Evolutionary conservation across 2,329 filamentous ascomycete genomes (phyloP).

Genomic region (Ophiostoma australiae): DNA sequence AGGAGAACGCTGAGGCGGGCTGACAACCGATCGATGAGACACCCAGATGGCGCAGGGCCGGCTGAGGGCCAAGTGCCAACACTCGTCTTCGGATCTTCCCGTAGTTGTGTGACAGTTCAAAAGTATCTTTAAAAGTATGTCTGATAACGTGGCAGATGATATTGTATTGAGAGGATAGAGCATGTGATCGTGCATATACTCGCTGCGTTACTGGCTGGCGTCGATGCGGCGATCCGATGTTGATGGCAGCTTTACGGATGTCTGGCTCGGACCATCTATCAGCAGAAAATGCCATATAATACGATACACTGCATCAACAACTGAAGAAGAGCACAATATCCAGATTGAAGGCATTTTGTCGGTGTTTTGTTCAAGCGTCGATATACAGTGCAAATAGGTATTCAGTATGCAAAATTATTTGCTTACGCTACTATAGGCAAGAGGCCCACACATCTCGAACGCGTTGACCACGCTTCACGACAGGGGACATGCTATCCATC

Average conservation of each 20-base stretch:
- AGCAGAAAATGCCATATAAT: too few species aligned
- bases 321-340: too few species aligned
- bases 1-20: not conserved
- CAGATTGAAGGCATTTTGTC: too few species aligned
- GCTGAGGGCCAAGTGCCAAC: constrained; percentile 4
- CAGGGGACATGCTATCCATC: not conserved
- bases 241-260: too few species aligned
- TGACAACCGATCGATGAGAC: constrained; percentile 10
- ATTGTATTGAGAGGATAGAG: not conserved
- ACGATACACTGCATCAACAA: too few species aligned
- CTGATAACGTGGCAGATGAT: not conserved
- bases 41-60: not conserved
- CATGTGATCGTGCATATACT: not conserved
- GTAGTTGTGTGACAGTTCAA: not conserved
- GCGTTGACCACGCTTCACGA: not conserved
- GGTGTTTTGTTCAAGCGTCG: not conserved
- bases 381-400: not conserved
- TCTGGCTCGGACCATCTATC: too few species aligned
- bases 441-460: not conserved
- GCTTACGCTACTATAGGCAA: not conserved
- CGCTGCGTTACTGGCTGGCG: not conserved
- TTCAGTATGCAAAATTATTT: not conserved
- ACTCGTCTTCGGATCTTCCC: constrained; percentile 8
- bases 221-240: too few species aligned
- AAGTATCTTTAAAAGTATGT: not conserved